Conservation (phyloP, 106 monocot species). For the Dendrobium officinale region DNA sequence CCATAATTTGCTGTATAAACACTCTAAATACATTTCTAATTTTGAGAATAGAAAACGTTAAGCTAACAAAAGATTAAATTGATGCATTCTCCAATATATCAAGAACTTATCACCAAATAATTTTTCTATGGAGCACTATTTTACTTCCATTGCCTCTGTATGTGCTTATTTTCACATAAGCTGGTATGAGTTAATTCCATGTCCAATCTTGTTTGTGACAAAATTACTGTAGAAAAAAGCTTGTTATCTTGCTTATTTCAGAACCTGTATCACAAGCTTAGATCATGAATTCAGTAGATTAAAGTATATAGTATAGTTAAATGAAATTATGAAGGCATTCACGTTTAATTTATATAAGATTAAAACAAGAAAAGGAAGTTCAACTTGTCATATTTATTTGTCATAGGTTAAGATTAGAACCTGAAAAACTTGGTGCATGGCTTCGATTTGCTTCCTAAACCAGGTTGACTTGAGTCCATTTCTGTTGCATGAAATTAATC, state of each 20-base stretch:
- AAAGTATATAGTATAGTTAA: constrained; percentile 25
- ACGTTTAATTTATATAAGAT: constrained; percentile 12
- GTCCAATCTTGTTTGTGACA: constrained; percentile 17
- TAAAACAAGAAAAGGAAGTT: constrained; percentile 15
- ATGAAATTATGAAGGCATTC: constrained; percentile 2
- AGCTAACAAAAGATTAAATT: background rate
- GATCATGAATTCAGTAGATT: constrained; percentile 38
- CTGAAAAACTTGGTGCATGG: constrained; percentile 99
- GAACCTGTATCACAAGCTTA: constrained; percentile 71
- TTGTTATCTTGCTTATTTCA: constrained; percentile 58
- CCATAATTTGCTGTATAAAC: background rate
- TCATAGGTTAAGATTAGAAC: constrained; percentile 47
- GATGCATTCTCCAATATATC: background rate
- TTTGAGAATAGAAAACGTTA: background rate
- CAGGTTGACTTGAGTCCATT: constrained; percentile 60
- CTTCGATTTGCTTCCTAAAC: constrained; percentile 99
- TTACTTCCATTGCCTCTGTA: constrained; percentile 5
- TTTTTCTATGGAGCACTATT: constrained; percentile 1
- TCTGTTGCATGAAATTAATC: constrained; percentile 76
- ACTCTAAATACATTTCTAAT: background rate
- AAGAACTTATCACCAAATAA: background rate
- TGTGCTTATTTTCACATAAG: constrained; percentile 4
- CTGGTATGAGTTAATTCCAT: constrained; percentile 2
- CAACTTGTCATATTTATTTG: constrained; percentile 40
- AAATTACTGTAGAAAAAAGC: constrained; percentile 37